phyloP scores from a whole-genome alignment of 2,329 filamentous ascomycete genomes.

The Juglanconis oblonga region DNA sequence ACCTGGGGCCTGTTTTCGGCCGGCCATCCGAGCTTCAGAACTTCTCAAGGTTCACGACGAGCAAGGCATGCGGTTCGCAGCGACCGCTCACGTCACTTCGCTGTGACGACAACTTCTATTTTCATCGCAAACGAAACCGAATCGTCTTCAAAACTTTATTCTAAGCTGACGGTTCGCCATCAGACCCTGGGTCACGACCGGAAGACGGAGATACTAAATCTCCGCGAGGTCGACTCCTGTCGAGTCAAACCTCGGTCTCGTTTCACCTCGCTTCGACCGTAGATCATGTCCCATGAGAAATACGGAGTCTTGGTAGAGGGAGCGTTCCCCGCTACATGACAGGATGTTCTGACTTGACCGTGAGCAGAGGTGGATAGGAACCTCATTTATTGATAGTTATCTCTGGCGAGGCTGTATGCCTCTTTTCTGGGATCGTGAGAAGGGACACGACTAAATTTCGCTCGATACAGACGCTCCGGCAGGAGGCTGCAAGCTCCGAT shows the following conservation, averaged over 20 bases:
- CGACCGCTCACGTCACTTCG: not conserved
- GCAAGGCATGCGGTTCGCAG: too few relatives aligned
- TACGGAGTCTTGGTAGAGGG: not conserved
- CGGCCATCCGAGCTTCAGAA: not conserved
- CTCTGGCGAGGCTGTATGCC: slow-evolving; percentile 32
- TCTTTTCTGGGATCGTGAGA: slow-evolving; percentile 29
- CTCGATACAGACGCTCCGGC: slow-evolving; percentile 31
- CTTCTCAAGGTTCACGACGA: too few relatives aligned
- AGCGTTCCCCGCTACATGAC: too few relatives aligned
- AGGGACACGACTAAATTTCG: slow-evolving; percentile 29
- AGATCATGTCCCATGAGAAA: not conserved
- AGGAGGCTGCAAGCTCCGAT: slow-evolving; percentile 32
- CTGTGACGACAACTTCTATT: not conserved
- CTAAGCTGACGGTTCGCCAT: not conserved
- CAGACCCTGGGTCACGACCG: not conserved
- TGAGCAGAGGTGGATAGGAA: not conserved
- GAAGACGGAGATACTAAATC: not conserved
- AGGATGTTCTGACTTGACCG: not conserved
- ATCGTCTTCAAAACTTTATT: not conserved
- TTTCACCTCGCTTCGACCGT: not conserved
- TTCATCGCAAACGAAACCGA: not conserved
- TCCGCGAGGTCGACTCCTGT: not conserved
- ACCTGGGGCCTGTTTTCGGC: slow-evolving; percentile 1
- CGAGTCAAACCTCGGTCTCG: not conserved
- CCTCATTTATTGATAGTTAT: slow-evolving; percentile 19